These are phyloP conservation scores for Hippophae rhamnoides DNA, from an alignment of 306 rosid species.

Conservation along the genomic window DNA sequence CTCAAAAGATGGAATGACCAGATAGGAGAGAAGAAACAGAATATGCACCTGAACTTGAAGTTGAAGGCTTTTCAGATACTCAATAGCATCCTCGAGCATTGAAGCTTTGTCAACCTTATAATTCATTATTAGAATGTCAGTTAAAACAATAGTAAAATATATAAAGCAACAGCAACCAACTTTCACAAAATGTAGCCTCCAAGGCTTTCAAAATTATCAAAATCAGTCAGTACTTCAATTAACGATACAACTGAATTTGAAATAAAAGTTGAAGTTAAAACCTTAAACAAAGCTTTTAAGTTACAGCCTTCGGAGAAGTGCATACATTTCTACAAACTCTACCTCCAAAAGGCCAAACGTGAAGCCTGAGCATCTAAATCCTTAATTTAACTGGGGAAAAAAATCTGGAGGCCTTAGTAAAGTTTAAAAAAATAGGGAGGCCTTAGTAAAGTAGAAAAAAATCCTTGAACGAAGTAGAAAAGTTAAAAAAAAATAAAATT, in stretches of 20 bases:
- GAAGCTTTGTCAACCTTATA: slow-evolving; percentile 81
- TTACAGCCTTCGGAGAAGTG: slow-evolving; percentile 8
- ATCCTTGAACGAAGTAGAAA: too few species aligned
- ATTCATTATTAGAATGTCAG: slow-evolving; percentile 20
- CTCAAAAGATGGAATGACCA: not conserved
- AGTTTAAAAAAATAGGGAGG: not conserved
- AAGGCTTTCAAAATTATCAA: slow-evolving; percentile 2
- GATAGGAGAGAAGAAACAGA: slow-evolving; percentile 5
- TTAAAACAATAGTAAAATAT: slow-evolving; percentile 9
- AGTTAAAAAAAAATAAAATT: not conserved
- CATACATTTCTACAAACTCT: slow-evolving; percentile 8
- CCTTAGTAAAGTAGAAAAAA: too few species aligned
- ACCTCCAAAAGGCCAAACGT: slow-evolving; percentile 13
- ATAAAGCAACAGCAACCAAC: not conserved
- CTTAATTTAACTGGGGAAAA: not conserved
- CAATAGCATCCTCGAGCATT: slow-evolving; percentile 90
- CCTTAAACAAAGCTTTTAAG: slow-evolving; percentile 3
- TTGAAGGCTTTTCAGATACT: slow-evolving; percentile 78
- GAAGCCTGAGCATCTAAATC: slow-evolving; percentile 5
- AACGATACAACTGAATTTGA: slow-evolving; percentile 8
- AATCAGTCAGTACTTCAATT: slow-evolving; percentile 2
- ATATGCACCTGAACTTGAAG: slow-evolving; percentile 67
- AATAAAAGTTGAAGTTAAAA: slow-evolving; percentile 12
- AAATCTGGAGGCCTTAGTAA: not conserved
- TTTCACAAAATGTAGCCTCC: slow-evolving; percentile 6